phyloP scores from a whole-genome alignment of 352 stramenopile species.

The Discostella stelligera region DNA sequence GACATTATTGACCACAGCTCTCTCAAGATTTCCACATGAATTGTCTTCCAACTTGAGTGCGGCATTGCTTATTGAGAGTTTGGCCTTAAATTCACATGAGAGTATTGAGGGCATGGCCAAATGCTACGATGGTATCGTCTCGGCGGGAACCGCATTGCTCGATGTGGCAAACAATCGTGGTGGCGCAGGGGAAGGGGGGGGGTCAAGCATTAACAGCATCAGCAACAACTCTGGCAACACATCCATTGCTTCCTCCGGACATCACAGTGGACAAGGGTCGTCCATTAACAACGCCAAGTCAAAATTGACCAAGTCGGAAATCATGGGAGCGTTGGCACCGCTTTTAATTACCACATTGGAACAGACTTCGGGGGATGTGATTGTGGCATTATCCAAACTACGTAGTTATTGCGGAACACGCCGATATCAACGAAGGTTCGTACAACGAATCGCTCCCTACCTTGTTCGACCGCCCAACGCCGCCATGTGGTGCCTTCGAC shows the following conservation, averaged over 20 bases:
- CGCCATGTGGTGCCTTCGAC: slow-evolving; percentile 76
- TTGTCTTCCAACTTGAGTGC: slow-evolving; percentile 58
- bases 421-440: slow-evolving; percentile 78
- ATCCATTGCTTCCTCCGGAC: background rate
- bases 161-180: slow-evolving; percentile 35
- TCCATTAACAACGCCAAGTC: slow-evolving; percentile 22
- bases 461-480: slow-evolving; percentile 65
- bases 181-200: background rate
- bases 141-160: slow-evolving; percentile 66
- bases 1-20: slow-evolving; percentile 19
- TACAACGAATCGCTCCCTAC: slow-evolving; percentile 74
- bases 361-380: slow-evolving; percentile 67
- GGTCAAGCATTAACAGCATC: background rate
- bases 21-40: slow-evolving; percentile 52
- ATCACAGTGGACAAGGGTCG: too few species aligned
- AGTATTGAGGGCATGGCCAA: slow-evolving; percentile 79
- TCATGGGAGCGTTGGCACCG: slow-evolving; percentile 66
- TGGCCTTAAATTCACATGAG: slow-evolving; percentile 66
- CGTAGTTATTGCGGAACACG: slow-evolving; percentile 66
- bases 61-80: slow-evolving; percentile 73
- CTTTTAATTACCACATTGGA: slow-evolving; percentile 78
- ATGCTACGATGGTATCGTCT: slow-evolving; percentile 81
- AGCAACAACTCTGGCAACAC: background rate
- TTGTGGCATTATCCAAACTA: slow-evolving; percentile 61
- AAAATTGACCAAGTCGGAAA: slow-evolving; percentile 52